These are phyloP conservation scores for Plectosphaerella sp. DNA, from an alignment of 2,329 filamentous ascomycete genomes.

Conservation along the genomic window DNA sequence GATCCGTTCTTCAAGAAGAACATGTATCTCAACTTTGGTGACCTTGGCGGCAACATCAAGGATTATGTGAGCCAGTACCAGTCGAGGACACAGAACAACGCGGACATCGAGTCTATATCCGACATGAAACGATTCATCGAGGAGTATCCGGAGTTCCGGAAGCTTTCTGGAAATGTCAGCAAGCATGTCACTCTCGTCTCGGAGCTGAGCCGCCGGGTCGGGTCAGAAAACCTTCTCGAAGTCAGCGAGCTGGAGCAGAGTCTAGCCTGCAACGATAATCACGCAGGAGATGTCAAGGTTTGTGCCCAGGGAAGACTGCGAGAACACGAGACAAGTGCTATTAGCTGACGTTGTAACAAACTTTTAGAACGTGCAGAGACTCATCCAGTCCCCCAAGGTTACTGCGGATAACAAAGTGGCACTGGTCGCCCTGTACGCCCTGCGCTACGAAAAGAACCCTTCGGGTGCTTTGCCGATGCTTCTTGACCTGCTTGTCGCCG, in stretches of 20 bases:
- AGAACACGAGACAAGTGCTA: not conserved
- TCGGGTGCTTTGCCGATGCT: constrained; percentile 81
- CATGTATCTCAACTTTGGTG: constrained; percentile 97
- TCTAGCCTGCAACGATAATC: constrained; percentile 93
- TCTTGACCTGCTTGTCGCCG: constrained; percentile 78
- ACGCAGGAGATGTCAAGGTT: constrained; percentile 86
- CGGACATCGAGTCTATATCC: constrained; percentile 92
- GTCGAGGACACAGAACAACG: constrained; percentile 91
- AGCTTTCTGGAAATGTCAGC: constrained; percentile 94
- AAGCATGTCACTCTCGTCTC: constrained; percentile 97
- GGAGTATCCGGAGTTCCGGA: constrained; percentile 96
- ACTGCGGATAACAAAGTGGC: constrained; percentile 80
- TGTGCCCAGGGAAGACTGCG: constrained; percentile 10
- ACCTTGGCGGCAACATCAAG: constrained; percentile 93
- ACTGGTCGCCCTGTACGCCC: constrained; percentile 87
- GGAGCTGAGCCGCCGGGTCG: constrained; percentile 84
- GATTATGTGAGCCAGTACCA: constrained; percentile 99
- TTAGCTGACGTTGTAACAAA: not conserved
- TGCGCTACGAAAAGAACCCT: constrained; percentile 85
- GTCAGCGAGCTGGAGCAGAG: constrained; percentile 97
- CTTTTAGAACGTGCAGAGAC: constrained; percentile 69
- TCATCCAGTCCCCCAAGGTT: constrained; percentile 77
- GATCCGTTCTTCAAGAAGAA: constrained; percentile 99
- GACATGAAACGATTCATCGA: constrained; percentile 99
- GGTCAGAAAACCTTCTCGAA: constrained; percentile 82